phyloP scores from a whole-genome alignment of 371 early-diverging fungal species.

The Zopfochytrium polystomum region DNA sequence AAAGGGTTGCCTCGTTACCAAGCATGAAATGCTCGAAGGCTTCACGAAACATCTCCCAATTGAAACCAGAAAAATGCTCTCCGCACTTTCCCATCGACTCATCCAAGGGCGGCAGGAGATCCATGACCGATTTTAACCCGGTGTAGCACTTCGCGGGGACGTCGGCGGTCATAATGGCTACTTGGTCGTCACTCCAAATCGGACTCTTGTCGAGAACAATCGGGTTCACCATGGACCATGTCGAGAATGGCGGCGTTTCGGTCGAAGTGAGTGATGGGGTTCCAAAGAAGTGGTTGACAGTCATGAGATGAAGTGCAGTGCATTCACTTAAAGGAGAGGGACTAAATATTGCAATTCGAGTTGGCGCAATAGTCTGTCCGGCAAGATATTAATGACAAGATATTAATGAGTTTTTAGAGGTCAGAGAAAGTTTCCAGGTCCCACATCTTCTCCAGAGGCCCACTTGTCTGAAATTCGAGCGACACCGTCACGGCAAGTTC shows the following conservation, averaged over 20 bases:
- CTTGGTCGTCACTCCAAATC: slow-evolving; percentile 18
- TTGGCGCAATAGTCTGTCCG: slow-evolving; percentile 1
- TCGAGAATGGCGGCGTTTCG: too few relatives aligned
- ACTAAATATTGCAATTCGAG: slow-evolving; percentile 6
- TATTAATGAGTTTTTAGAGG: background rate
- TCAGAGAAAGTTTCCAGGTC: background rate
- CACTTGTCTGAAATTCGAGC: slow-evolving; percentile 13
- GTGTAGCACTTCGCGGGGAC: slow-evolving; percentile 2
- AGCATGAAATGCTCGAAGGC: slow-evolving; percentile 6
- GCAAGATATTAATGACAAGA: background rate
- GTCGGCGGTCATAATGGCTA: slow-evolving; percentile 10
- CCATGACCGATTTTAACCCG: too few relatives aligned
- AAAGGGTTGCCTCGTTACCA: too few relatives aligned
- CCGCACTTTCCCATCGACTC: slow-evolving; percentile 5
- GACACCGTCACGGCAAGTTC: slow-evolving; percentile 10
- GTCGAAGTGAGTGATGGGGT: slow-evolving; percentile 10
- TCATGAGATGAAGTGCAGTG: slow-evolving; percentile 13
- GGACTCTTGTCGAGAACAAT: slow-evolving; percentile 11
- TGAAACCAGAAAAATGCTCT: slow-evolving; percentile 3
- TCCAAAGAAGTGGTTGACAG: slow-evolving; percentile 10
- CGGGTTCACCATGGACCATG: too few relatives aligned
- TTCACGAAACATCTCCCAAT: slow-evolving; percentile 11
- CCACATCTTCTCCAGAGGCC: slow-evolving; percentile 8
- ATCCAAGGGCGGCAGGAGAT: background rate
- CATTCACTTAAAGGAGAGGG: slow-evolving; percentile 9